Percentiles rank a stretch among this genome's conserved stretches.
phyloP scores from a whole-genome alignment of 257 asterid genomes.

The Solanum chiquidenum region DNA sequence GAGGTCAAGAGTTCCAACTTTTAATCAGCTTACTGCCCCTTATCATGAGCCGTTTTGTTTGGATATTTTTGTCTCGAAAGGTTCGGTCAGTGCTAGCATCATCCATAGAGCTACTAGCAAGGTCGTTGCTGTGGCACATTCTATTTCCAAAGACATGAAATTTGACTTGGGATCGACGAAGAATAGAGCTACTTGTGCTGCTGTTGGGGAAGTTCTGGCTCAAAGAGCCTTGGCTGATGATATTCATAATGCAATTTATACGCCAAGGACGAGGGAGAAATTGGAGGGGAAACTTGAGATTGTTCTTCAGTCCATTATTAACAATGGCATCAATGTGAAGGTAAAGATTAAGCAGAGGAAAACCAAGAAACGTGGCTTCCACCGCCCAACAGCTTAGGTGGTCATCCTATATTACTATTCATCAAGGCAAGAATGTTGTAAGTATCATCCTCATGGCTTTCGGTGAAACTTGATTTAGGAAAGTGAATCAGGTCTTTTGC shows the following conservation, averaged over 20 bases:
- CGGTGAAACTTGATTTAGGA: neutral
- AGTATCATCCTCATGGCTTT: neutral
- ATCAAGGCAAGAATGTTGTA: neutral
- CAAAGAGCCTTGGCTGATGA: conserved; percentile 79
- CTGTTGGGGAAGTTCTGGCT: conserved; percentile 57
- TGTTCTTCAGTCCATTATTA: conserved; percentile 49
- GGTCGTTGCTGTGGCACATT: conserved; percentile 70
- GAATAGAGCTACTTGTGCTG: conserved; percentile 54
- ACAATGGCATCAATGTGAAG: conserved; percentile 65
- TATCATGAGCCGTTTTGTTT: conserved; percentile 85
- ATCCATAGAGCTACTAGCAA: conserved; percentile 82
- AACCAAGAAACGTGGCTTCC: conserved; percentile 16
- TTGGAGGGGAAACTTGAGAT: conserved; percentile 64
- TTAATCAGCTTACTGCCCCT: conserved; percentile 69
- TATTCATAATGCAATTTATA: conserved; percentile 62
- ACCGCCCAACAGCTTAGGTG: conserved; percentile 8
- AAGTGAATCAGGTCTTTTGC: neutral
- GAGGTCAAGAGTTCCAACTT: conserved; percentile 51
- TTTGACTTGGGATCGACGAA: conserved; percentile 62
- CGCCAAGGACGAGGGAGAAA: conserved; percentile 65
- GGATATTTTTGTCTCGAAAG: conserved; percentile 58
- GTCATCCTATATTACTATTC: neutral
- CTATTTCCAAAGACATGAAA: conserved; percentile 87
- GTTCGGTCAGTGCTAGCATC: conserved; percentile 74
- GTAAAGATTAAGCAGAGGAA: conserved; percentile 69